Evolutionary conservation across 176 grass and related monocot species (phyloP).

Genomic region (Coix lacrymajobi): DNA sequence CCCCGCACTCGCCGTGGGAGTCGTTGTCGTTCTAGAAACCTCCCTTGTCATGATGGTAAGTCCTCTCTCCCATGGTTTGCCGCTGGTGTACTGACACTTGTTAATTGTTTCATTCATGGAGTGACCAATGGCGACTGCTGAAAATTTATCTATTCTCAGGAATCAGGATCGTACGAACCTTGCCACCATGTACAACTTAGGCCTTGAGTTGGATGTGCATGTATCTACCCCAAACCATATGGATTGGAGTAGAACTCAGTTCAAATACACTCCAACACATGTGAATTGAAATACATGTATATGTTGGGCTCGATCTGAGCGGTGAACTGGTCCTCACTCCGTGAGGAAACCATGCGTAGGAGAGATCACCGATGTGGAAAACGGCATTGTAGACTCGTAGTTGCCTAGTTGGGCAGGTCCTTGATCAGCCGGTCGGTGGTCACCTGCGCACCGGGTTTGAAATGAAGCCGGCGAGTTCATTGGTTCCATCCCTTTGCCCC

Average conservation of each 20-base stretch:
- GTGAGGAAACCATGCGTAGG: conserved; percentile 78
- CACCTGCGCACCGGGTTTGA: conserved; percentile 57
- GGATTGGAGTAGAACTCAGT: no score
- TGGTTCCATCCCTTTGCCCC: conserved; percentile 57
- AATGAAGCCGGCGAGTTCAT: conserved; percentile 56
- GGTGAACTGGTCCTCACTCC: conserved; percentile 88
- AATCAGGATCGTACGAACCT: conserved; percentile 47
- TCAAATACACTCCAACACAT: no score
- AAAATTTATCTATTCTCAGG: no score
- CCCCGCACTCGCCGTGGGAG: conserved; percentile 82
- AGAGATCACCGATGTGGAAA: conserved; percentile 77
- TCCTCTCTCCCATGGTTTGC: conserved; percentile 88
- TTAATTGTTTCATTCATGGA: no score
- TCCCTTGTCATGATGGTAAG: conserved; percentile 56
- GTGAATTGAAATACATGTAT: no score
- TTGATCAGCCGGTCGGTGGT: conserved; percentile 48
- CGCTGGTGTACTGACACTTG: no score
- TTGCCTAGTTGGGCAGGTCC: conserved; percentile 66
- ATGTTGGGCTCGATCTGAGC: conserved; percentile 58
- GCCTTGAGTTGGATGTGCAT: no score
- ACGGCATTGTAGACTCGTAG: conserved; percentile 73
- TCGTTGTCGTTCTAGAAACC: conserved; percentile 66
- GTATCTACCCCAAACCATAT: no score
- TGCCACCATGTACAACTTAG: no score
- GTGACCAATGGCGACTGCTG: no score